Percentiles rank a stretch among this genome's conserved stretches.
phyloP scores from a whole-genome alignment of 345 rosid genomes.

The Brassica rapa region DNA sequence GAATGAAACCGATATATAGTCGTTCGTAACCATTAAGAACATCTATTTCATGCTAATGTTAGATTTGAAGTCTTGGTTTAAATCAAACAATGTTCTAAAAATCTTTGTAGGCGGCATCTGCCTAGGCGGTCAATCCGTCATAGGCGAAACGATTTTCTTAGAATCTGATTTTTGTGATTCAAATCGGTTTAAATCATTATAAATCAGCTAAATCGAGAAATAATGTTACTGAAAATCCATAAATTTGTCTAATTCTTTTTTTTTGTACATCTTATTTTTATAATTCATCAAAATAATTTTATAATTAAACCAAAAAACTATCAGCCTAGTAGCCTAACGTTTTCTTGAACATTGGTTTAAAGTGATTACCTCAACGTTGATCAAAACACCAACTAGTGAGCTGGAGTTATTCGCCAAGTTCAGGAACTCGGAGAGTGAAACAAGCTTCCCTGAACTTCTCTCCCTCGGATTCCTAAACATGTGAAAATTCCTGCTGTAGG shows the following conservation, averaged over 20 bases:
- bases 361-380: conserved; percentile 68
- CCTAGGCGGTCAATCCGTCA: background rate
- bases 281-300: too few relatives aligned
- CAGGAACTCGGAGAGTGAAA: conserved; percentile 64
- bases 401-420: conserved; percentile 56
- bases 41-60: background rate
- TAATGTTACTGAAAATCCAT: background rate
- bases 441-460: conserved; percentile 52
- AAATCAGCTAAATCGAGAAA: background rate
- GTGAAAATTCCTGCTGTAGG: conserved; percentile 30
- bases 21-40: background rate
- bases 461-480: conserved; percentile 64
- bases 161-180: background rate
- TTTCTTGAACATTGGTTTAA: background rate
- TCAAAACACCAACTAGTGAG: conserved; percentile 70
- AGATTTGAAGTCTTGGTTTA: background rate
- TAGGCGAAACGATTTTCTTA: too few relatives aligned
- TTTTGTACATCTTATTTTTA: too few relatives aligned
- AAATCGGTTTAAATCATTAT: background rate
- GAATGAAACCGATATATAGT: conserved; percentile 35
- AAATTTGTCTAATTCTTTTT: background rate
- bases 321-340: background rate
- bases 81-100: background rate
- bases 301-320: background rate
- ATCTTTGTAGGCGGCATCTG: background rate